Percentiles rank a stretch among this genome's conserved stretches.
These are phyloP conservation scores for Fraxinus greggii DNA, from an alignment of 305 asterid genomes.

Conservation along the genomic window DNA sequence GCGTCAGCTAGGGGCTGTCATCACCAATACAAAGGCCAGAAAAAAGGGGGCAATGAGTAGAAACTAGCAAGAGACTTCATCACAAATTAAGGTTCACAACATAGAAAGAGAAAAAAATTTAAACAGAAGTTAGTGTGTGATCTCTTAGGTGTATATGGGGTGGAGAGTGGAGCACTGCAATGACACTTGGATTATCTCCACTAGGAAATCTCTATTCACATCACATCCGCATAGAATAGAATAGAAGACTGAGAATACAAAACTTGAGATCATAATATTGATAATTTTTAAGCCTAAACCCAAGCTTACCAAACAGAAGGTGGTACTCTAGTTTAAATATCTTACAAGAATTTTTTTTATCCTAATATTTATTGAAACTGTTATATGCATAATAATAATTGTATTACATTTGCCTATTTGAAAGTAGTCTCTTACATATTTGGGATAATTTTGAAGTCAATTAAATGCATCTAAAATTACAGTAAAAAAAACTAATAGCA, in stretches of 20 bases:
- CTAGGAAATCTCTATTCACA: background rate
- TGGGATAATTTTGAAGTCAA: background rate
- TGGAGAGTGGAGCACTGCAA: background rate
- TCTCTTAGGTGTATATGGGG: background rate
- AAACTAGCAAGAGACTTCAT: constrained; percentile 13
- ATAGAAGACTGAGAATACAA: background rate
- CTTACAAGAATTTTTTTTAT: background rate
- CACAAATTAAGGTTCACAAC: constrained; percentile 8
- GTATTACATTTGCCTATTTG: background rate
- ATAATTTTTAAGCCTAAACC: background rate
- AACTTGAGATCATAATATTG: background rate
- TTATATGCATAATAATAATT: background rate
- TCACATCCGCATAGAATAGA: background rate
- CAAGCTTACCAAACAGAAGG: background rate
- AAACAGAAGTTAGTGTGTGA: background rate
- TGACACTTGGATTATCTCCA: background rate
- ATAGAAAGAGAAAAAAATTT: background rate
- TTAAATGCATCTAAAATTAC: background rate
- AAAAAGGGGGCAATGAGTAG: background rate
- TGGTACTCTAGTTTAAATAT: background rate
- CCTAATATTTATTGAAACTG: background rate
- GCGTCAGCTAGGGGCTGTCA: constrained; percentile 98
- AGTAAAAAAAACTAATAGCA: background rate
- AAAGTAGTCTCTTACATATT: background rate
- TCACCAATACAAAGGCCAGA: constrained; percentile 24